Conservation (phyloP, 495 filamentous ascomycete species). For the Aspergillus homomorphus region DNA sequence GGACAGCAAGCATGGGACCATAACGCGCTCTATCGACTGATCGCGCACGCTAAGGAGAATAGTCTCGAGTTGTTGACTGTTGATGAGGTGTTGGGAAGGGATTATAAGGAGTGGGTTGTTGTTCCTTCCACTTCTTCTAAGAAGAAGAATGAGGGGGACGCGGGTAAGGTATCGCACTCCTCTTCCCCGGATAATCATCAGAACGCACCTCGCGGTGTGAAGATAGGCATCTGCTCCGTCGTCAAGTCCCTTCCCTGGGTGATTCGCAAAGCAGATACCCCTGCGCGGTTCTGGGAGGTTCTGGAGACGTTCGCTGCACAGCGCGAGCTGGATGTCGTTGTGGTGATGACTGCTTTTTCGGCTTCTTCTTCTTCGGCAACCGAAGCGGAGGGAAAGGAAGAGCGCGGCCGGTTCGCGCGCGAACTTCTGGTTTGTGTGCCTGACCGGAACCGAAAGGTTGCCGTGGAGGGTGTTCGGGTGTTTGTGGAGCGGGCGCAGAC, state of each 20-base stretch:
- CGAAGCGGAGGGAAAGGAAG: slow-evolving; percentile 24
- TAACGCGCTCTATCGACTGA: slow-evolving; percentile 56
- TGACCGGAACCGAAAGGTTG: slow-evolving; percentile 19
- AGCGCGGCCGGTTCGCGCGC: slow-evolving; percentile 60
- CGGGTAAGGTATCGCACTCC: no score
- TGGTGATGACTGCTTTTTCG: slow-evolving; percentile 72
- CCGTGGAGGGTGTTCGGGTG: slow-evolving; percentile 42
- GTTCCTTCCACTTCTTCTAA: slow-evolving; percentile 12
- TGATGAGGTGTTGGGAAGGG: slow-evolving; percentile 76
- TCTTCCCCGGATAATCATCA: no score
- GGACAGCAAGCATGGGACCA: slow-evolving; percentile 42
- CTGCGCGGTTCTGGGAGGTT: slow-evolving; percentile 44
- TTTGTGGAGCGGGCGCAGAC: slow-evolving; percentile 51
- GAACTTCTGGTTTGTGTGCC: slow-evolving; percentile 71
- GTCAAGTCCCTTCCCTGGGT: slow-evolving; percentile 66
- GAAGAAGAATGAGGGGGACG: no score
- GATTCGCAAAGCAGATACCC: slow-evolving; percentile 48
- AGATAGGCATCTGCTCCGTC: slow-evolving; percentile 71
- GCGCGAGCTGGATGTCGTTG: slow-evolving; percentile 59
- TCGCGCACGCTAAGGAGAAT: slow-evolving; percentile 68
- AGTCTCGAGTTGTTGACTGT: slow-evolving; percentile 62
- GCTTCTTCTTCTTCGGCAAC: slow-evolving; percentile 1
- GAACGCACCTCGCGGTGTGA: slow-evolving; percentile 23
- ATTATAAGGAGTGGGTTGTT: slow-evolving; percentile 90
- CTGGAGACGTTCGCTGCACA: slow-evolving; percentile 54